Conservation (phyloP, 2,329 filamentous ascomycete species). For the Colletotrichum sp. region DNA sequence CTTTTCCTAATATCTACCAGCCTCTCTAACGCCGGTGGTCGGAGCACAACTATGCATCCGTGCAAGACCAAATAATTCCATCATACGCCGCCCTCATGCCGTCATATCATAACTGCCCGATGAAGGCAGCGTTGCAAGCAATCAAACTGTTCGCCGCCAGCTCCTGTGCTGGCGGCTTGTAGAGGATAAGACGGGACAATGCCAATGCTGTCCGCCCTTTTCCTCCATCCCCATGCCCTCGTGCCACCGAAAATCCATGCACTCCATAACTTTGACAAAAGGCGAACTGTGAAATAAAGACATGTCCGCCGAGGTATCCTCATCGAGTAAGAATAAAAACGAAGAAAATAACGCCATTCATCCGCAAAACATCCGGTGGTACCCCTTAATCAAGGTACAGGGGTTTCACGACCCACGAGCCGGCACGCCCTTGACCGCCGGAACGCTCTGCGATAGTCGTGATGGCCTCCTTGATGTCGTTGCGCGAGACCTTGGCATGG, state of each 20-base stretch:
- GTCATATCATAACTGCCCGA: neutral
- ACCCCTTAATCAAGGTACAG: neutral
- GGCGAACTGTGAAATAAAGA: neutral
- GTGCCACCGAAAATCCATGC: neutral
- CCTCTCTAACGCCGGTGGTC: neutral
- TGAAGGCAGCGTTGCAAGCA: neutral
- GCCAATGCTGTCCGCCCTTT: neutral
- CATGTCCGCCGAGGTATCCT: constrained; percentile 11
- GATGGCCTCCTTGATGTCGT: constrained; percentile 21
- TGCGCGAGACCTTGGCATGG: constrained; percentile 19
- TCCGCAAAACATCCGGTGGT: neutral
- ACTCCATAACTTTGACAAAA: neutral
- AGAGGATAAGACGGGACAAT: neutral
- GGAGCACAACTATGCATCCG: neutral
- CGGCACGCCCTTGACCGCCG: neutral
- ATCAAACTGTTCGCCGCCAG: neutral
- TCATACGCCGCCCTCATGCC: constrained; percentile 16
- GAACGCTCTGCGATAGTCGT: constrained; percentile 4
- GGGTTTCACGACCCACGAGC: constrained; percentile 11
- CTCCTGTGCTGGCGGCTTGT: neutral
- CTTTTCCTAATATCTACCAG: neutral
- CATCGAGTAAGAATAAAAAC: constrained; percentile 6
- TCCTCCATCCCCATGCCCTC: neutral
- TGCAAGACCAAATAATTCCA: neutral
- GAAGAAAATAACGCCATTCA: neutral